Percentiles rank a stretch among this genome's conserved stretches.
Conservation (phyloP, 768 basidiomycete genomes). For the Suillus plorans region DNA sequence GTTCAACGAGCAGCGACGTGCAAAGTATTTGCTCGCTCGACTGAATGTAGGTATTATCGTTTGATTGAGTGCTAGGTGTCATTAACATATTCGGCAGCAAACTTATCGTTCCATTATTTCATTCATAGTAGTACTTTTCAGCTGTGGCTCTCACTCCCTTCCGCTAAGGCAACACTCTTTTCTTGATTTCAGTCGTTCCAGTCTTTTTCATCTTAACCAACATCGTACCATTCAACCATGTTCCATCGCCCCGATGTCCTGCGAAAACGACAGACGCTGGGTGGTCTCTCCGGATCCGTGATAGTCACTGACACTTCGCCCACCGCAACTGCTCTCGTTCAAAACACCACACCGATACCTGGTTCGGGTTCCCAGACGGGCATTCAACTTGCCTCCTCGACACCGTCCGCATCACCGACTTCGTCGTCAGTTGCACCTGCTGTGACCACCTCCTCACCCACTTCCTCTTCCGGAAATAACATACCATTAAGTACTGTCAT, state of each 20-base stretch:
- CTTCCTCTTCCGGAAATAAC: conserved; percentile 16
- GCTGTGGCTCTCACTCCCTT: conserved; percentile 17
- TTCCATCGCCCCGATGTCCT: conserved; percentile 8
- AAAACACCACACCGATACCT: conserved; percentile 15
- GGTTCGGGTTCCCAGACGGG: not conserved
- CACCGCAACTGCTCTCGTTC: conserved; percentile 22
- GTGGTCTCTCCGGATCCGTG: conserved; percentile 22
- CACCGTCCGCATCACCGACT: conserved; percentile 5
- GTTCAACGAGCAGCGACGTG: conserved; percentile 1
- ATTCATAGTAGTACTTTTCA: not conserved
- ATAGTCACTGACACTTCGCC: conserved; percentile 24
- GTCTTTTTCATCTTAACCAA: conserved; percentile 2
- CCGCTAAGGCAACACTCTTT: conserved; percentile 24
- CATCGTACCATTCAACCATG: conserved; percentile 15
- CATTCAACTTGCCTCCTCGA: conserved; percentile 15
- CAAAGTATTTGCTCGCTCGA: not conserved
- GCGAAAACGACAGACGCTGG: conserved; percentile 16
- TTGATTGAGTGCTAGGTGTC: not conserved
- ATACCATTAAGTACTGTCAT: conserved; percentile 51
- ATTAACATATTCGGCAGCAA: not conserved
- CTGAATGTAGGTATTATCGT: not conserved
- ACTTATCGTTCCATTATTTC: not conserved
- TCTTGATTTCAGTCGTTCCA: conserved; percentile 8
- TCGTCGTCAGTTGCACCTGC: conserved; percentile 12
- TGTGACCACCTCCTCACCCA: conserved; percentile 11